Percentiles rank a stretch among this genome's conserved stretches.
These are phyloP conservation scores for Prosopis cineraria DNA, from an alignment of 306 rosid species.

Conservation along the genomic window DNA sequence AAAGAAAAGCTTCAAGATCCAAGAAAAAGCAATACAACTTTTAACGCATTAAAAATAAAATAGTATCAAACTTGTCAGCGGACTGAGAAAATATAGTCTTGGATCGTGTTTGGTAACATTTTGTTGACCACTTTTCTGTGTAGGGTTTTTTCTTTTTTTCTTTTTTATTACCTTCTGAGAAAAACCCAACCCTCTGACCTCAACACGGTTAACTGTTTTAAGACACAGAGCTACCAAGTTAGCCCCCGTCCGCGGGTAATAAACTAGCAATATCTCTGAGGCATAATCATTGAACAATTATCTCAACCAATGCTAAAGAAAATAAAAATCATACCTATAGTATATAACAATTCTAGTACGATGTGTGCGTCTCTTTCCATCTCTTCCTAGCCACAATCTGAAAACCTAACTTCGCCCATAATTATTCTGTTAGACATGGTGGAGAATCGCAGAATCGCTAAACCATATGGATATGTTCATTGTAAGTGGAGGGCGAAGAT, in stretches of 20 bases:
- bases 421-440: not conserved
- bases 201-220: not conserved
- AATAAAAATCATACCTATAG: not conserved
- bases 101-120: not conserved
- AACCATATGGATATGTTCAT: not conserved
- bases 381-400: not conserved
- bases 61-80: not conserved
- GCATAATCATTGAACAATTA: conserved; percentile 48
- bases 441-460: not conserved
- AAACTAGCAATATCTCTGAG: conserved; percentile 34
- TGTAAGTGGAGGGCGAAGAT: not conserved
- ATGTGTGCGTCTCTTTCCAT: not conserved
- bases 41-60: conserved; percentile 19
- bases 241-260: conserved; percentile 38
- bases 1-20: conserved; percentile 33
- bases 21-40: conserved; percentile 39
- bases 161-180: not conserved
- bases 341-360: not conserved
- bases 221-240: conserved; percentile 9
- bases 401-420: not conserved
- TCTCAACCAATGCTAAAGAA: conserved; percentile 27
- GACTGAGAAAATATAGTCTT: not conserved
- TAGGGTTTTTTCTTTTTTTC: not conserved
- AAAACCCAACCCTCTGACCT: conserved; percentile 24
- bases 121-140: conserved; percentile 2